Conservation (phyloP, 1,284 basidiomycete species). For the Papiliotrema nemorosa region DNA sequence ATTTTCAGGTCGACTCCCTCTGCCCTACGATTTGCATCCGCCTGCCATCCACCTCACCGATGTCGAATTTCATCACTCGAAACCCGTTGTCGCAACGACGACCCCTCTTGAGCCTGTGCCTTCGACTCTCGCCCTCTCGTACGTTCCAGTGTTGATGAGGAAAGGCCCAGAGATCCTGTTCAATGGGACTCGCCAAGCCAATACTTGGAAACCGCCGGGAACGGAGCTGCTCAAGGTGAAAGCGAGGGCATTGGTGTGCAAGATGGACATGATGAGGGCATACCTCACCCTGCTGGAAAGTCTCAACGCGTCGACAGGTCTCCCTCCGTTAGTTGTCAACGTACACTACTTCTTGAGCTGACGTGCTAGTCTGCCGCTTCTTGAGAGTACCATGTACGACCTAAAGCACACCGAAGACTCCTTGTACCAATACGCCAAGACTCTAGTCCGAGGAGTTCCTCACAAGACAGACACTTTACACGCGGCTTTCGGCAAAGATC, state of each 20-base stretch:
- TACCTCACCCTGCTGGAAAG: constrained; percentile 31
- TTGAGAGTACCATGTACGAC: constrained; percentile 44
- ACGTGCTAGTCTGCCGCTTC: constrained; percentile 3
- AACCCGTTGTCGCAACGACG: constrained; percentile 37
- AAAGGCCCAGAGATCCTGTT: constrained; percentile 55
- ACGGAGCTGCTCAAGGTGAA: constrained; percentile 20
- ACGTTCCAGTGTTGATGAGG: constrained; percentile 54
- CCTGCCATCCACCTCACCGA: constrained; percentile 61
- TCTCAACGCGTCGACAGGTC: constrained; percentile 13
- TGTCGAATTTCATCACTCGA: constrained; percentile 60
- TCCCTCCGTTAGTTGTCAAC: not conserved
- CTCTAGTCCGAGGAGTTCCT: constrained; percentile 48
- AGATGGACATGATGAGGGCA: constrained; percentile 52
- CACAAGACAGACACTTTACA: constrained; percentile 14
- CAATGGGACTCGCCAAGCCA: constrained; percentile 13
- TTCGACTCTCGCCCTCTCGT: constrained; percentile 14
- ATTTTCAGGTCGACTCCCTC: constrained; percentile 47
- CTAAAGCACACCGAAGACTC: constrained; percentile 44
- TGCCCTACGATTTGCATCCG: constrained; percentile 53
- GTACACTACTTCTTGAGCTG: not conserved
- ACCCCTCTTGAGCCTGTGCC: constrained; percentile 15
- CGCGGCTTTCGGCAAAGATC: constrained; percentile 13
- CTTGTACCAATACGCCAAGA: constrained; percentile 56
- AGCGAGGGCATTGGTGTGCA: constrained; percentile 28
- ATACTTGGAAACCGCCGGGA: constrained; percentile 36